These are phyloP conservation scores for Candolleomyces efflorescens DNA, from an alignment of 768 basidiomycete genomes.

Conservation along the genomic window DNA sequence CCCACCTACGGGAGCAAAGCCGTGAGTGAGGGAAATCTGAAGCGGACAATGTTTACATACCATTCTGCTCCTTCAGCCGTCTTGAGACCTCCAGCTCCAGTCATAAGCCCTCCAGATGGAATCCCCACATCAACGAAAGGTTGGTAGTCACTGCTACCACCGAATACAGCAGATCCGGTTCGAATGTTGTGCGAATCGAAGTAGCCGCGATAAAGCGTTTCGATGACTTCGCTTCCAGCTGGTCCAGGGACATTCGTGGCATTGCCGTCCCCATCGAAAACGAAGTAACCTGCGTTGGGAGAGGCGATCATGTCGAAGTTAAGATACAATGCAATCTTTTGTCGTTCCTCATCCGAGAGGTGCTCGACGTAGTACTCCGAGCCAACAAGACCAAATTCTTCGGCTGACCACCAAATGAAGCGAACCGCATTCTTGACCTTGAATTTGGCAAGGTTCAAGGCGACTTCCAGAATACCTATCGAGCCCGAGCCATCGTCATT, in stretches of 20 bases:
- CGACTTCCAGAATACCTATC: constrained; percentile 24
- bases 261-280: constrained; percentile 28
- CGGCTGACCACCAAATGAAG: constrained; percentile 28
- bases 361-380: constrained; percentile 24
- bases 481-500: constrained; percentile 28
- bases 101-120: constrained; percentile 25
- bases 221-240: constrained; percentile 25
- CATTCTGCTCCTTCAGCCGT: constrained; percentile 19
- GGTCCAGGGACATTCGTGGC: constrained; percentile 24
- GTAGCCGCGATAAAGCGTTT: constrained; percentile 22
- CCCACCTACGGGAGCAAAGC: constrained; percentile 18
- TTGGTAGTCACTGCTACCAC: constrained; percentile 26
- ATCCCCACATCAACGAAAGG: constrained; percentile 27
- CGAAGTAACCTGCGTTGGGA: constrained; percentile 22
- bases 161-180: constrained; percentile 20
- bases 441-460: constrained; percentile 24
- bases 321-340: constrained; percentile 27
- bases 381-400: constrained; percentile 27
- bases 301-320: constrained; percentile 33
- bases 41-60: constrained; percentile 9
- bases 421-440: constrained; percentile 26
- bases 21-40: background rate
- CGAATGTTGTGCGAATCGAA: constrained; percentile 14
- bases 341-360: constrained; percentile 18
- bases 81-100: constrained; percentile 25